Evolutionary conservation across 208 protist species (phyloP), one percentile per base, ranked within the genome.

Genomic region (Leishmania amazonensis): DNA sequence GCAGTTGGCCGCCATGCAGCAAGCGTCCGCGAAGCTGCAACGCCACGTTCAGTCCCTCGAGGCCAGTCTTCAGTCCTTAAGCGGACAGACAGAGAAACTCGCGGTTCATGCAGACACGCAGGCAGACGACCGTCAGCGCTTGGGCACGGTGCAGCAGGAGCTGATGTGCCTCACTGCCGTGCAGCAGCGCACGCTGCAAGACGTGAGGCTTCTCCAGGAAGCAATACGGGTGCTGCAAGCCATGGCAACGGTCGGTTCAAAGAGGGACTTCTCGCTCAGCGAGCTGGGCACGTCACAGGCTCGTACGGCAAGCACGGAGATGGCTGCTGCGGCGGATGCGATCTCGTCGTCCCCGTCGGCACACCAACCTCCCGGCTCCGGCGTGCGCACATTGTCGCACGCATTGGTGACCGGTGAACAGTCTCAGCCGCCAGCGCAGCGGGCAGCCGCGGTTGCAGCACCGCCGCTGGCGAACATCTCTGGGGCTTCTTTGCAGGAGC

Each of bases 261-360:
- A 70, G 1, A 73, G 65, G 2, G 82, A 85, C 13, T 65, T 35
- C 15, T 75, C 78, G 45, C 64, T 81, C 28, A 85, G 78, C 45
- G 40, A 70, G 38, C 40, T 85, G 49, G 74, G 42, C 21, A 38
- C 40, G 11, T 81, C 78, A 38, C 77, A 78, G 65, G 79, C 75
- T 60, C 80, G 73, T 65, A 87, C 86, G n/a, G 76, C 81, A 38
- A 86, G 73, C 79, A 86, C 86, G 0, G 84, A 86, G 28, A 86
- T 86, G 62, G 83, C 77, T 28, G 62, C 38, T 28, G 77, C 45
- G n/a, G 8, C 76, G 45, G 75, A 80, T 53, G 76, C 40, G 19
- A 72, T 73, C 68, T 80, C 77, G 15, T 86, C 80, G 2, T 83
- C 86, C 24, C 83, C 83, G 3, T 89, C 86, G 1, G 80, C 68